Evolutionary conservation across 2,329 filamentous ascomycete species (phyloP).

Genomic region (Nannizziopsis barbatae): DNA sequence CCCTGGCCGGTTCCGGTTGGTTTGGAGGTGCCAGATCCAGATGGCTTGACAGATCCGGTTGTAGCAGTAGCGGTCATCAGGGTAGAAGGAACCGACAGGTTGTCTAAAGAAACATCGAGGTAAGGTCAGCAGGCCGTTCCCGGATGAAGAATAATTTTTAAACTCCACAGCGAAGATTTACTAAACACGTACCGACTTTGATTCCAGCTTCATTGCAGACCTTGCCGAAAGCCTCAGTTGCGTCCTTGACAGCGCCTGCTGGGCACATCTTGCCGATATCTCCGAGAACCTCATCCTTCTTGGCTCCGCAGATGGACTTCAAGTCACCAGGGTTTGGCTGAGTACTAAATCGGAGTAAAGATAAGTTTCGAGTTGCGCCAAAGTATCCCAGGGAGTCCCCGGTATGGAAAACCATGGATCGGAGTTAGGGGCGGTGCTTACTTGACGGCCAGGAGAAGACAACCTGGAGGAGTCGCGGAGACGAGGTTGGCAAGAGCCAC

Average conservation of each 20-base stretch:
- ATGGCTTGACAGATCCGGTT: constrained; percentile 5
- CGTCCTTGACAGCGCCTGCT: constrained; percentile 22
- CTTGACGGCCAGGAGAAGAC: constrained; percentile 43
- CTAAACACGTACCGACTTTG: constrained; percentile 30
- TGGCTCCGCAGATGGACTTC: constrained; percentile 29
- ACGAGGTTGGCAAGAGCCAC: constrained; percentile 36
- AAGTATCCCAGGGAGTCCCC: background rate
- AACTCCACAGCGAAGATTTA: background rate
- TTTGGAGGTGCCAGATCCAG: constrained; percentile 4
- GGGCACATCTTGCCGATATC: constrained; percentile 30
- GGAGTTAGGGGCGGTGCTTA: constrained; percentile 22
- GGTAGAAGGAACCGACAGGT: constrained; percentile 1
- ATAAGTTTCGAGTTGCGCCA: background rate
- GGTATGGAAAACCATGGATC: background rate
- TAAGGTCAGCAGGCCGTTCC: constrained; percentile 10
- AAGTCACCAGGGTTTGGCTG: constrained; percentile 31
- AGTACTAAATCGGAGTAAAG: constrained; percentile 22
- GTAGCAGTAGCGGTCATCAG: constrained; percentile 5
- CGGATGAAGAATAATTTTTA: background rate
- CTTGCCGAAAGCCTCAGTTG: constrained; percentile 30
- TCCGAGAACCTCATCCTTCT: constrained; percentile 27
- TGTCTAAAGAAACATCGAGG: constrained; percentile 6
- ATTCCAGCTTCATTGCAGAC: constrained; percentile 32
- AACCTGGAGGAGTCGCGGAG: constrained; percentile 39
- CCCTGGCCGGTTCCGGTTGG: constrained; percentile 16